Evolutionary conservation across 441 rosid species (phyloP).

Genomic region (Hura crepitans): DNA sequence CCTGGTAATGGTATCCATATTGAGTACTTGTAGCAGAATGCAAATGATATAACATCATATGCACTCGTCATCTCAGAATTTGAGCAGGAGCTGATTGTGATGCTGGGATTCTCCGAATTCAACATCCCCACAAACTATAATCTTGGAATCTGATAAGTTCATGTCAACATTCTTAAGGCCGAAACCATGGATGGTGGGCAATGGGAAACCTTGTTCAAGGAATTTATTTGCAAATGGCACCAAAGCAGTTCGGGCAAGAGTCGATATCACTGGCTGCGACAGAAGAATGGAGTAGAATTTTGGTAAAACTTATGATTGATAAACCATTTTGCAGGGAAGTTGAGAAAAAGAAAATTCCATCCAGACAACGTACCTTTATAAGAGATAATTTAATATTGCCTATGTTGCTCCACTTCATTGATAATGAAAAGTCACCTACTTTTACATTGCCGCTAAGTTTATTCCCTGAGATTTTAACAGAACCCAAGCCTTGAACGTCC

Average conservation of each 20-base stretch:
- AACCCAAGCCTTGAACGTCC: conserved; percentile 66
- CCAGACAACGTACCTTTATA: conserved; percentile 50
- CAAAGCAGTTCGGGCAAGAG: conserved; percentile 68
- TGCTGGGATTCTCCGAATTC: conserved; percentile 36
- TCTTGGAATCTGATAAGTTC: conserved; percentile 43
- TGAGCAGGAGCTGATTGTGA: conserved; percentile 13
- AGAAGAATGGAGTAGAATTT: conserved; percentile 5
- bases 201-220: conserved; percentile 67
- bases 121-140: conserved; percentile 63
- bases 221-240: conserved; percentile 66
- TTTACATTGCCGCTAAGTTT: conserved; percentile 75
- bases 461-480: conserved; percentile 58
- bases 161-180: conserved; percentile 60
- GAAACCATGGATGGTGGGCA: conserved; percentile 87
- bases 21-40: neutral
- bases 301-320: neutral
- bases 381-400: conserved; percentile 72
- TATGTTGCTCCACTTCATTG: conserved; percentile 75
- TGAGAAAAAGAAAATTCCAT: neutral
- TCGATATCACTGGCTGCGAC: conserved; percentile 81
- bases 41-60: neutral
- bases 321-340: neutral
- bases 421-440: conserved; percentile 63
- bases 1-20: conserved; percentile 15
- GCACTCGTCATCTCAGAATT: neutral